Base-by-base conservation (phyloP, 352 stramenopile species). In the Halophytophthora batemanensis region DNA sequence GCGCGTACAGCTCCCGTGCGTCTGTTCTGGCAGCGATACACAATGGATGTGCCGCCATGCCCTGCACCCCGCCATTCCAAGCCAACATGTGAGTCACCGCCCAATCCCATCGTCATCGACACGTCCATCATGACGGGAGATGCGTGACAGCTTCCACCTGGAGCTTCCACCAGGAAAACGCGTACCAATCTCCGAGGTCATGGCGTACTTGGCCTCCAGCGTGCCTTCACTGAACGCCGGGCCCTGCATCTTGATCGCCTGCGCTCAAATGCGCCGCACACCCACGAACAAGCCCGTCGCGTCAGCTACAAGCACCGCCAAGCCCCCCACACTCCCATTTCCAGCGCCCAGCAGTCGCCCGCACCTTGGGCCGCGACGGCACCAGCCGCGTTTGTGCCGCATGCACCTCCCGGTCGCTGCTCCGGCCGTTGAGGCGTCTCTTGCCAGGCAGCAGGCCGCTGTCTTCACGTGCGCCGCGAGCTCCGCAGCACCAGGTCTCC, bases 131-230 rank as follows among this genome's bases (percentile, higher is more conserved):
- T 7, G 14, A 44, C 17, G 19, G 13, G 6, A 46, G 37, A 21
- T 11, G 28, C n/a, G 25, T n/a, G 5, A 38, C 15, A 15, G 33
- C 28, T 33, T 15, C 18, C 11, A 13, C 38, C 8, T 13, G 25
- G 4, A 18, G 13, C 25, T 6, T 22, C 19, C 10, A 53, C 14
- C 28, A n/a, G 14, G 45, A 44, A 17, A 15, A 17, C 47, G 61
- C 77, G 34, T 55, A 95, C 84, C 84, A 45, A 95, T 93, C 57
- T 93, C 77, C 21, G 74, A 74, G 23, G 86, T 64, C 61, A 95
- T 85, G 46, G 86, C 69, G 66, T 95, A 95, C 55, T 93, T 93
- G 58, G 62, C 68, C 53, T 95, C 82, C 46, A 95, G 76, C 6
- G 52, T 82, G 6, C 84, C 84, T 21, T 64, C 63, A 23, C 74